Conservation (phyloP, 192 early-diverging fungal genomes). For the Powellomyces hirtus region DNA sequence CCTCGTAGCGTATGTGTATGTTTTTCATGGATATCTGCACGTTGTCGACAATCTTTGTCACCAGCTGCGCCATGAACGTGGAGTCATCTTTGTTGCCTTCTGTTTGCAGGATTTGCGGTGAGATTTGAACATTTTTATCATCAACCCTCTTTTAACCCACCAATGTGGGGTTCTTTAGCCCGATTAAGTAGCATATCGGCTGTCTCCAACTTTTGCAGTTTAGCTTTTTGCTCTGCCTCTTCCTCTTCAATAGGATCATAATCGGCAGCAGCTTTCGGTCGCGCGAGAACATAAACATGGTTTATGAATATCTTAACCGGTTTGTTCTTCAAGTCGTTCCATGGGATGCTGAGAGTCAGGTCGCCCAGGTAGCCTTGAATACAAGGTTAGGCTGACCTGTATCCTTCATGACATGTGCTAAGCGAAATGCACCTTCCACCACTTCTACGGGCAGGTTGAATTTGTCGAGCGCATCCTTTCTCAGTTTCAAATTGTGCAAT, state of each 20-base stretch:
- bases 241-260: constrained; percentile 83
- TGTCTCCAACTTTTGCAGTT: constrained; percentile 80
- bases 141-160: constrained; percentile 3
- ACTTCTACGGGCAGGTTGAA: constrained; percentile 94
- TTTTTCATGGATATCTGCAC: constrained; percentile 92
- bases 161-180: constrained; percentile 10
- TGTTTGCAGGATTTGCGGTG: too few species aligned
- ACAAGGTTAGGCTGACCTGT: too few species aligned
- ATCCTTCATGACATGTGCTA: background rate
- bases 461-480: constrained; percentile 87
- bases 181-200: constrained; percentile 59
- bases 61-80: constrained; percentile 82
- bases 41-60: constrained; percentile 95
- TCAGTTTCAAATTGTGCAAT: constrained; percentile 84
- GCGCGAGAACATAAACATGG: constrained; percentile 84
- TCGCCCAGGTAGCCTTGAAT: constrained; percentile 82
- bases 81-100: constrained; percentile 11
- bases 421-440: constrained; percentile 57
- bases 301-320: constrained; percentile 88
- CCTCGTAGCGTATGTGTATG: constrained; percentile 96
- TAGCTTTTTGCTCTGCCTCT: constrained; percentile 70
- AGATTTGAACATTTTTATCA: constrained; percentile 12
- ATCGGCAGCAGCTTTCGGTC: constrained; percentile 70
- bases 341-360: constrained; percentile 91
- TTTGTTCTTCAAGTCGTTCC: constrained; percentile 93